phyloP scores from a whole-genome alignment of 768 basidiomycete species.

The Mycena epipterygia region DNA sequence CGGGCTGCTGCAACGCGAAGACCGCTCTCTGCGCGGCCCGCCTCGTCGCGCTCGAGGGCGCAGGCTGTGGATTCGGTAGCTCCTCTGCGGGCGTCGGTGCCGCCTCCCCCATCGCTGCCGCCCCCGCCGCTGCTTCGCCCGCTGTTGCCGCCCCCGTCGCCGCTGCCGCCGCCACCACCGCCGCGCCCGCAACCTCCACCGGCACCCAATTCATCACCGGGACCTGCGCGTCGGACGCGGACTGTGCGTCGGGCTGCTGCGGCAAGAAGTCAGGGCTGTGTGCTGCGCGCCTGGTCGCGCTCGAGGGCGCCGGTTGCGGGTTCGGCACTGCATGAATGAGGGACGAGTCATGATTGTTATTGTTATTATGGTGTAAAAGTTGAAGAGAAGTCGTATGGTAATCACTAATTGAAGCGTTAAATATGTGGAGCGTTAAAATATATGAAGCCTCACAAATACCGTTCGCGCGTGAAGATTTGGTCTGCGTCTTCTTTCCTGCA shows the following conservation, averaged over 20 bases:
- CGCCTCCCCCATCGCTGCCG: not conserved
- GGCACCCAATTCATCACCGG: slow-evolving; percentile 32
- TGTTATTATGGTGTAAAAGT: too few species aligned
- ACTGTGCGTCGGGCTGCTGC: slow-evolving; percentile 27
- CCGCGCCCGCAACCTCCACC: not conserved
- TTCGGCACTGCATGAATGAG: not conserved
- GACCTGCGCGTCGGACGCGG: slow-evolving; percentile 5
- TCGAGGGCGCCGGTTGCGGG: not conserved
- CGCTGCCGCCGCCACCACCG: not conserved
- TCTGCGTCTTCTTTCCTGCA: too few species aligned
- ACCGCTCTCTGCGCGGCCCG: slow-evolving; percentile 6
- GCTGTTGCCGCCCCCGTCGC: not conserved
- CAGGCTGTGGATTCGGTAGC: slow-evolving; percentile 10
- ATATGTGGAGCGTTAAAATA: too few species aligned
- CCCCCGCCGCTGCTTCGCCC: not conserved
- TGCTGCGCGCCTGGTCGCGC: slow-evolving; percentile 12
- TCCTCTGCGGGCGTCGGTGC: not conserved
- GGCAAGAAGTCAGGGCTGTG: slow-evolving; percentile 5
- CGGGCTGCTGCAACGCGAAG: slow-evolving; percentile 6
- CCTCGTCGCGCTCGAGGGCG: slow-evolving; percentile 19
- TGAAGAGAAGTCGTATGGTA: too few species aligned
- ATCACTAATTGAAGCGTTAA: too few species aligned
- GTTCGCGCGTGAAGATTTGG: too few species aligned
- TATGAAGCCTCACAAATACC: too few species aligned
- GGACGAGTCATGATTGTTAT: too few species aligned